Percentiles rank a stretch among this genome's conserved stretches.
phyloP scores from a whole-genome alignment of 2,329 filamentous ascomycete species.

The Orbilia oligospora region DNA sequence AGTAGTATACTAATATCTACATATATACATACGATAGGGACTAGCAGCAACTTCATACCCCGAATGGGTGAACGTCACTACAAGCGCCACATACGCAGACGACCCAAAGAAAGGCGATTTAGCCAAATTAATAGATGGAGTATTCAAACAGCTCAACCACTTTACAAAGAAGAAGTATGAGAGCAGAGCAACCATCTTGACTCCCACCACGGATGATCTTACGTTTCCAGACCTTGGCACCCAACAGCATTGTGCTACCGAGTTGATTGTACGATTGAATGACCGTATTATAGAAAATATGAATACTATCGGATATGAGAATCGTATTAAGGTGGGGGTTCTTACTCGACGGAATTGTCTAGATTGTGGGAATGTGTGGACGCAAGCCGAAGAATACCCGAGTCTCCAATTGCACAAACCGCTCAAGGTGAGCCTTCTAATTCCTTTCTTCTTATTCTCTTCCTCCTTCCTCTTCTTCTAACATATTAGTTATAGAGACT shows the following conservation, averaged over 20 bases:
- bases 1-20: neutral
- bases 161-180: neutral
- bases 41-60: constrained; percentile 36
- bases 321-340: neutral
- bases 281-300: neutral
- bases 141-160: constrained; percentile 26
- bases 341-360: constrained; percentile 17
- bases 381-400: neutral
- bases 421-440: neutral
- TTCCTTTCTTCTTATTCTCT: too few species aligned
- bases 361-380: constrained; percentile 26
- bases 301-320: neutral
- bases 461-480: neutral
- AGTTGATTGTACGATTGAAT: constrained; percentile 34
- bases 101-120: neutral
- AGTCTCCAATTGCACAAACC: constrained; percentile 26
- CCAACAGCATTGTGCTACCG: constrained; percentile 27
- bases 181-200: neutral
- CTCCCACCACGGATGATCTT: constrained; percentile 3
- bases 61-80: neutral
- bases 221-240: constrained; percentile 1
- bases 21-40: constrained; percentile 28
- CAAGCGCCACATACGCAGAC: neutral
- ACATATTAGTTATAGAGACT: neutral
- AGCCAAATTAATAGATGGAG: neutral